Conservation (phyloP, 1,284 basidiomycete genomes). For the Coriolopsis trogii region DNA sequence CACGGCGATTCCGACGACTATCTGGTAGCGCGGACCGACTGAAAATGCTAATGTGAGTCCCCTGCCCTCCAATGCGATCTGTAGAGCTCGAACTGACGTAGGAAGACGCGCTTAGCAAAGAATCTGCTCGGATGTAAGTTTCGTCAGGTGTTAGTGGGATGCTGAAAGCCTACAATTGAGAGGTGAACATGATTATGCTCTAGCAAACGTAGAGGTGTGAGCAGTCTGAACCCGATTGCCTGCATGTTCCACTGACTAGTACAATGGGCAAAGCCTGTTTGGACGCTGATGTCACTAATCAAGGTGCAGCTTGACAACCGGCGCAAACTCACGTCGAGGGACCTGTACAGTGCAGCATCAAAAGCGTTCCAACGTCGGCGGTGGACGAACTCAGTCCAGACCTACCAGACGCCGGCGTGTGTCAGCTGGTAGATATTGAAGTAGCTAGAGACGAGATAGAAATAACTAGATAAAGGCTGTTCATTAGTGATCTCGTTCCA, state of each 20-base stretch:
- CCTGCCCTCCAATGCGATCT: not conserved
- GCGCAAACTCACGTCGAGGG: not conserved
- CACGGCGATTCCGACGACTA: not conserved
- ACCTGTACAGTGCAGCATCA: not conserved
- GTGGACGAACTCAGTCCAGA: not conserved
- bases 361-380: not conserved
- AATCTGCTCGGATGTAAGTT: not conserved
- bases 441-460: not conserved
- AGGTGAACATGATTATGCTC: slow-evolving; percentile 1
- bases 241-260: not conserved
- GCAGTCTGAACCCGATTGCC: too few species aligned
- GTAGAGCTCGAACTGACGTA: not conserved
- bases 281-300: not conserved
- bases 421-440: not conserved
- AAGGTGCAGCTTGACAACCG: not conserved
- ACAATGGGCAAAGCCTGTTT: slow-evolving; percentile 4
- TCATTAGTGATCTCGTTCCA: not conserved
- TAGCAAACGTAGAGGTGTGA: not conserved
- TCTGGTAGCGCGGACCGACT: not conserved
- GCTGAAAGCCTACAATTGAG: not conserved
- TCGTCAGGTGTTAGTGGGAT: not conserved
- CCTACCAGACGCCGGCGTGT: not conserved
- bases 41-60: not conserved
- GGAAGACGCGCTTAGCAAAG: slow-evolving; percentile 6
- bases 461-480: not conserved